These are phyloP conservation scores for Cercospora sesami DNA, from an alignment of 2,329 filamentous ascomycete genomes.

Conservation along the genomic window DNA sequence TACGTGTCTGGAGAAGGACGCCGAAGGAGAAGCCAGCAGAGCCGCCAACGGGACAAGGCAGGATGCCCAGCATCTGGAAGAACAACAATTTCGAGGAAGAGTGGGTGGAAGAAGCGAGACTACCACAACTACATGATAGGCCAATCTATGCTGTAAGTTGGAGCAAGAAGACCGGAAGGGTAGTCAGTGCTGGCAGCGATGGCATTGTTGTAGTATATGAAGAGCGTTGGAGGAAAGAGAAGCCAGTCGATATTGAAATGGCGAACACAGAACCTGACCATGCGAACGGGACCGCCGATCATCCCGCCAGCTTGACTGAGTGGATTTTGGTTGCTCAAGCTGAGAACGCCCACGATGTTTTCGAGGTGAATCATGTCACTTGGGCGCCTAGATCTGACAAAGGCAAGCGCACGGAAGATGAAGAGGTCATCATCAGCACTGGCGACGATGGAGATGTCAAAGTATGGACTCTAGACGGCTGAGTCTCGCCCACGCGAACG, in stretches of 20 bases:
- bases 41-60: slow-evolving; percentile 51
- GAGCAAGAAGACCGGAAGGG: slow-evolving; percentile 72
- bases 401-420: slow-evolving; percentile 58
- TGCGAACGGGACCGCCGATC: slow-evolving; percentile 14
- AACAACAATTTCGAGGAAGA: slow-evolving; percentile 70
- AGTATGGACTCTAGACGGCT: slow-evolving; percentile 66
- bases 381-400: slow-evolving; percentile 81
- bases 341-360: slow-evolving; percentile 80
- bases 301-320: slow-evolving; percentile 44
- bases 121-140: slow-evolving; percentile 74
- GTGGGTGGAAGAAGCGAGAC: slow-evolving; percentile 74
- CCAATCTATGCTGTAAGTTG: slow-evolving; percentile 83
- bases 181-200: slow-evolving; percentile 89
- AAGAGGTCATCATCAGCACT: slow-evolving; percentile 87
- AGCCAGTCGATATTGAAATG: slow-evolving; percentile 33
- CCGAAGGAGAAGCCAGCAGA: slow-evolving; percentile 53
- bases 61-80: slow-evolving; percentile 88
- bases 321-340: slow-evolving; percentile 74
- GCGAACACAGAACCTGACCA: slow-evolving; percentile 25
- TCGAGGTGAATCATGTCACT: slow-evolving; percentile 87
- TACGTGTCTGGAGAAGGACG: slow-evolving; percentile 75
- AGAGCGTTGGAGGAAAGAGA: slow-evolving; percentile 53
- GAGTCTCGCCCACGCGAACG: background rate
- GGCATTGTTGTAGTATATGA: slow-evolving; percentile 77
- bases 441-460: slow-evolving; percentile 88